A percentile compares a stretch with the other conserved stretches of the same genome.
Evolutionary conservation across 352 stramenopile species (phyloP).

Genomic region (Phytophthora fragariae): DNA sequence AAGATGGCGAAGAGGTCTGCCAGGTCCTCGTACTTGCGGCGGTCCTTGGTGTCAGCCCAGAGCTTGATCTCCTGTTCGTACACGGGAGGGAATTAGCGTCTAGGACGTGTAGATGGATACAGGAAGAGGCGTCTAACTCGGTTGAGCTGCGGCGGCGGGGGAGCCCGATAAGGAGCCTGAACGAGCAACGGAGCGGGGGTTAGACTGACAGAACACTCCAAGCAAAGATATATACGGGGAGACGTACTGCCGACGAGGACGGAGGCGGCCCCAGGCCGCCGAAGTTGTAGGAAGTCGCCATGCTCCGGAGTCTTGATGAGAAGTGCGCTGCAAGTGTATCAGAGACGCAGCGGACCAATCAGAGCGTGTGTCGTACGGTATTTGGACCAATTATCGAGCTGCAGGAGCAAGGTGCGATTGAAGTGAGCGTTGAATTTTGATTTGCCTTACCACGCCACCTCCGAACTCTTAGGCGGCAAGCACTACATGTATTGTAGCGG

Average conservation of each 20-base stretch:
- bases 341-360: slow-evolving; percentile 27
- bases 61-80: slow-evolving; percentile 74
- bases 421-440: slow-evolving; percentile 4
- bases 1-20: slow-evolving; percentile 97
- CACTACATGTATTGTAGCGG: slow-evolving; percentile 16
- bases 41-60: slow-evolving; percentile 85
- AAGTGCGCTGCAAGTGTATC: slow-evolving; percentile 7
- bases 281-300: slow-evolving; percentile 42
- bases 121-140: slow-evolving; percentile 24
- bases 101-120: not conserved
- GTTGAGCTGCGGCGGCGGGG: slow-evolving; percentile 35
- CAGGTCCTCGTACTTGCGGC: slow-evolving; percentile 89
- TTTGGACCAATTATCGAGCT: slow-evolving; percentile 29
- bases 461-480: not conserved
- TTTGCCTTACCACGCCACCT: slow-evolving; percentile 15
- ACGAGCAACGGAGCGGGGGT: not conserved
- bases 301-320: slow-evolving; percentile 8
- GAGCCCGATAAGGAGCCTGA: slow-evolving; percentile 37
- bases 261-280: slow-evolving; percentile 24
- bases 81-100: not conserved
- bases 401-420: not conserved
- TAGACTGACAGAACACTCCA: not conserved
- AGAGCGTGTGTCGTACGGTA: slow-evolving; percentile 21
- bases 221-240: not conserved
- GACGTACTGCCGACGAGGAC: slow-evolving; percentile 29